These are phyloP conservation scores for Oryza officinalis DNA, from an alignment of 176 grass and related monocot species.

Conservation along the genomic window DNA sequence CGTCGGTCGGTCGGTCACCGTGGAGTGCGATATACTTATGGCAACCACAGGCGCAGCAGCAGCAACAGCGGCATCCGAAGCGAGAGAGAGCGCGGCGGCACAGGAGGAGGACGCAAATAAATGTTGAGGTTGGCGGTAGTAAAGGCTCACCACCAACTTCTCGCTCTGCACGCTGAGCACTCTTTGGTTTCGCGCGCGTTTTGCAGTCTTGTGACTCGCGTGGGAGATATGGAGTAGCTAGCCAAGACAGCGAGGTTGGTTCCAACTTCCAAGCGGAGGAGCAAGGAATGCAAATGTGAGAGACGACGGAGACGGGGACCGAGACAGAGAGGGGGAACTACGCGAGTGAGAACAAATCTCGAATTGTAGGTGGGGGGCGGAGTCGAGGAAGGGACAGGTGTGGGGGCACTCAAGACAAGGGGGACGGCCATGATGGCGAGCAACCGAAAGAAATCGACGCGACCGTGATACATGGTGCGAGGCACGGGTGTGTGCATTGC, in stretches of 20 bases:
- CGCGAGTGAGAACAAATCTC: conserved; percentile 42
- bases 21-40: conserved; percentile 16
- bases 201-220: background rate
- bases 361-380: conserved; percentile 4
- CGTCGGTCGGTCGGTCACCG: conserved; percentile 4
- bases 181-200: background rate
- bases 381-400: background rate
- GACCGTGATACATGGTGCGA: background rate
- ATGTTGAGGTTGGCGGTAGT: conserved; percentile 26
- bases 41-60: conserved; percentile 9
- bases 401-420: conserved; percentile 18
- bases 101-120: conserved; percentile 37
- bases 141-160: conserved; percentile 47
- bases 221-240: background rate
- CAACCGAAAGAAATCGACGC: background rate
- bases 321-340: background rate
- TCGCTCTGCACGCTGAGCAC: background rate
- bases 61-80: conserved; percentile 31
- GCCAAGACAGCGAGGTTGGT: background rate
- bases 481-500: background rate
- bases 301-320: conserved; percentile 9
- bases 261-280: background rate
- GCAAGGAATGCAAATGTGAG: background rate
- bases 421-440: background rate
- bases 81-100: background rate